Evolutionary conservation across 208 protist species (phyloP).

Genomic region (Herpetomonas tarakana): DNA sequence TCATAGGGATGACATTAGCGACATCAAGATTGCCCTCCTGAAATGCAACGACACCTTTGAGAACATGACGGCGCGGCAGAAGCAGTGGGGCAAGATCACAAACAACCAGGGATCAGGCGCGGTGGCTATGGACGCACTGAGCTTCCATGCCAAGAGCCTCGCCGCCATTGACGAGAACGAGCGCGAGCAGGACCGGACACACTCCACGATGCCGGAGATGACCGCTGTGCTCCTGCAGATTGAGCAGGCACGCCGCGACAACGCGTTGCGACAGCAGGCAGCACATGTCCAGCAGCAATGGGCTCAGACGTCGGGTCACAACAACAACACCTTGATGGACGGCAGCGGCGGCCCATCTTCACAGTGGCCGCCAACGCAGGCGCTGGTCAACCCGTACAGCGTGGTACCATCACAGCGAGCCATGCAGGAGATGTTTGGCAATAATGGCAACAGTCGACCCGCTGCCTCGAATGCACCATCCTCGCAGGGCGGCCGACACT

Average conservation of each 20-base stretch:
- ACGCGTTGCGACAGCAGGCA: constrained; percentile 6
- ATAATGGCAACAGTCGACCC: too few relatives aligned
- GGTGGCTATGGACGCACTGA: not conserved
- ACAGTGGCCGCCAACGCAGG: not conserved
- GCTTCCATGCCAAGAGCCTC: not conserved
- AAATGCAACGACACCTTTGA: not conserved
- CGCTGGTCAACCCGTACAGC: not conserved
- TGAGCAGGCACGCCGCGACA: constrained; percentile 7
- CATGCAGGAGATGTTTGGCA: not conserved
- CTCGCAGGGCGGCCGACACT: too few relatives aligned
- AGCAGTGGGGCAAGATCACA: constrained; percentile 8
- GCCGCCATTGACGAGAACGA: not conserved
- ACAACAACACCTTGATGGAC: not conserved
- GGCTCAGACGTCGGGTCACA: not conserved
- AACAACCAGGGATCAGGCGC: not conserved
- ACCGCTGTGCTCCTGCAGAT: constrained; percentile 16
- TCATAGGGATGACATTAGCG: not conserved
- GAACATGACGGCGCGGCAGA: constrained; percentile 5
- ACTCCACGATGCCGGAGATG: constrained; percentile 14
- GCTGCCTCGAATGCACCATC: too few relatives aligned
- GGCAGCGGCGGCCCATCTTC: not conserved
- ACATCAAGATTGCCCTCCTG: constrained; percentile 5
- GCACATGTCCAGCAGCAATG: constrained; percentile 7
- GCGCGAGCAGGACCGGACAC: constrained; percentile 13
- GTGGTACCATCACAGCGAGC: not conserved